Evolutionary conservation across 805 yeast species (phyloP).

Genomic region (Schwanniomyces pseudopolymorphus): DNA sequence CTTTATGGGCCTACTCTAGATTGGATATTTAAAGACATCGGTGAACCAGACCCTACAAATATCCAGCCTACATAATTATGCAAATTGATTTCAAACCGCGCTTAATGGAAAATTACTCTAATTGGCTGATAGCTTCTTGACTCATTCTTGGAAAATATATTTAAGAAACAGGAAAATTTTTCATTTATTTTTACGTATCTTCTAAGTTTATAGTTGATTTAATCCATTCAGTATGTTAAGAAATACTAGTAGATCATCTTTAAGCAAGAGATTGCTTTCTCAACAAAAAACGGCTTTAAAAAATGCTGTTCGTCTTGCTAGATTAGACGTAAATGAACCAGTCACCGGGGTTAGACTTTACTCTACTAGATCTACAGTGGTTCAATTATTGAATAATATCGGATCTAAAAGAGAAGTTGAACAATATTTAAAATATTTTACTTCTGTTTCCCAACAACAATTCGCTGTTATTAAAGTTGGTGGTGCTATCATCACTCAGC

Average conservation of each 20-base stretch:
- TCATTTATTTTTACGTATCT: neutral
- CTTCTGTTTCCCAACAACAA: conserved; percentile 94
- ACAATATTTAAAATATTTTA: conserved; percentile 93
- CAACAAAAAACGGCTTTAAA: neutral
- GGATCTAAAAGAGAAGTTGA: conserved; percentile 98
- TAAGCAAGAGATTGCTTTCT: conserved; percentile 1
- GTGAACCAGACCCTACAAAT: conserved; percentile 8
- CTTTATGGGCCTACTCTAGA: conserved; percentile 24
- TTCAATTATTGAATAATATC: conserved; percentile 90
- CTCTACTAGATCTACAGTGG: conserved; percentile 91
- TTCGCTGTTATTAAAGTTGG: conserved; percentile 99
- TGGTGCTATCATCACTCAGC: conserved; percentile 97
- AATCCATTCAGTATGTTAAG: conserved; percentile 1
- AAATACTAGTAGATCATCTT: conserved; percentile 2
- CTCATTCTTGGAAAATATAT: conserved; percentile 4
- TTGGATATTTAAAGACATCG: conserved; percentile 29
- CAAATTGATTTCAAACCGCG: conserved; percentile 40
- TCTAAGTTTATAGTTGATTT: neutral
- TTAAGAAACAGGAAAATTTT: conserved; percentile 2
- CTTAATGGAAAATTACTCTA: conserved; percentile 23
- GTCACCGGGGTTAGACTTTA: conserved; percentile 8
- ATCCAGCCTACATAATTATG: conserved; percentile 3
- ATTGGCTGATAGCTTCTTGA: conserved; percentile 31
- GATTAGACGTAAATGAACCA: neutral
- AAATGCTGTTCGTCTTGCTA: neutral